Base-by-base conservation (phyloP, 139 green algal genomes). In the Picochlorum costavermella region DNA sequence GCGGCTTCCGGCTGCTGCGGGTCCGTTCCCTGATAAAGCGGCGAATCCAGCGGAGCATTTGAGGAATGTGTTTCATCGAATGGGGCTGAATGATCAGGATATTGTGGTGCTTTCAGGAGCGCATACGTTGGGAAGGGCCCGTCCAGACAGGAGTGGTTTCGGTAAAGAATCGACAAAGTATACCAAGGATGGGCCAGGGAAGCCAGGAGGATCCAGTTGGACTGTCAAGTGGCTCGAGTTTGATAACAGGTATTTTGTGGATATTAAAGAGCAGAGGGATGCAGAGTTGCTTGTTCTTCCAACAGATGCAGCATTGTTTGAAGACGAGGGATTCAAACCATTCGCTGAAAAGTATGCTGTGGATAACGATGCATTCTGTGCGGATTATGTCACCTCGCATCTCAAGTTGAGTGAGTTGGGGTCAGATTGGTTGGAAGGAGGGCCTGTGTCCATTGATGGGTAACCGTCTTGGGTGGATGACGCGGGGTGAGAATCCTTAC, bases 181-280 rank as follows among this genome's bases (percentile, higher is more conserved):
- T 84, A 95, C 84, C 3, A 64, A 79, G 60, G 61, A 92, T 28
- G 89, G 87, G 2, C 85, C 90, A 3, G 89, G 90, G 44, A 80
- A 56, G 2, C 70, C 69, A 2, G 90, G 88, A 31, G 90, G 90
- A 30, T 60, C 63, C 43, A 88, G 75, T 26, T 97, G 90, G 90
- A 97, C 90, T 2, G 60, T 70, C 14, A 75, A 97, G 50, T 97
- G 90, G 89, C 81, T 96, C 1, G 83, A 78, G 36, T 97, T 96
- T 68, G 78, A 97, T 79, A 97, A 96, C 75, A 73, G 44, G 26
- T 93, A 92, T 79, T 92, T 86, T 72, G 73, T 50, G 68, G 69
- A 84, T 26, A 75, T 90, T 11, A 90, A 91, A 78, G 75, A 80
- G 50, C 68, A 69, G 11, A 67, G 80, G 6, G 86, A 97, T 58